phyloP scores from a whole-genome alignment of 2,329 filamentous ascomycete genomes.

The Microdochium bolleyi region DNA sequence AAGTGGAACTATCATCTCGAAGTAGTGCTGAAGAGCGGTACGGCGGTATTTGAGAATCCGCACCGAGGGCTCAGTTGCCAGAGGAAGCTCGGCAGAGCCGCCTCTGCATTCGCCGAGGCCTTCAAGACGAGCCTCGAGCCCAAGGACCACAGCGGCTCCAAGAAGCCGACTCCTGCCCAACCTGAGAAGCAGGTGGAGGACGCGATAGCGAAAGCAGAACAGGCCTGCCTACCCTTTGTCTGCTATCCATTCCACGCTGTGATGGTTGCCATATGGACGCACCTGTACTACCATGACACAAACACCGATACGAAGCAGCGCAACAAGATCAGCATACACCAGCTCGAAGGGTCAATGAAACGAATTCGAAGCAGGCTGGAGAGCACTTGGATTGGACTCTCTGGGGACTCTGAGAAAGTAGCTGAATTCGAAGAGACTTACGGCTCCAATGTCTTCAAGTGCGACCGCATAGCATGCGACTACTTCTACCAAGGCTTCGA shows the following conservation, averaged over 20 bases:
- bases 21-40: constrained; percentile 8
- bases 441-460: constrained; percentile 30
- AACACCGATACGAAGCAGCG: constrained; percentile 6
- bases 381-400: constrained; percentile 3
- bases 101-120: constrained; percentile 1
- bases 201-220: background rate
- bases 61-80: background rate
- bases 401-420: constrained; percentile 2
- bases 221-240: constrained; percentile 9
- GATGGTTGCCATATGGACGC: constrained; percentile 16
- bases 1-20: constrained; percentile 25
- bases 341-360: constrained; percentile 14
- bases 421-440: constrained; percentile 18
- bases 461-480: constrained; percentile 27
- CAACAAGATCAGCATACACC: constrained; percentile 21
- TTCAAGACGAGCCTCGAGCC: background rate
- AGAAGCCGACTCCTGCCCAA: background rate
- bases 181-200: background rate
- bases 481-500: constrained; percentile 34
- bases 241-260: constrained; percentile 11
- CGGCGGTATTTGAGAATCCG: background rate
- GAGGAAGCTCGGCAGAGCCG: background rate
- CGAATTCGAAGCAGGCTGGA: constrained; percentile 21
- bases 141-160: background rate
- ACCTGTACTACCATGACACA: constrained; percentile 17